Base-by-base conservation (phyloP, 106 monocot species). In the Phalaenopsis aphrodite region DNA sequence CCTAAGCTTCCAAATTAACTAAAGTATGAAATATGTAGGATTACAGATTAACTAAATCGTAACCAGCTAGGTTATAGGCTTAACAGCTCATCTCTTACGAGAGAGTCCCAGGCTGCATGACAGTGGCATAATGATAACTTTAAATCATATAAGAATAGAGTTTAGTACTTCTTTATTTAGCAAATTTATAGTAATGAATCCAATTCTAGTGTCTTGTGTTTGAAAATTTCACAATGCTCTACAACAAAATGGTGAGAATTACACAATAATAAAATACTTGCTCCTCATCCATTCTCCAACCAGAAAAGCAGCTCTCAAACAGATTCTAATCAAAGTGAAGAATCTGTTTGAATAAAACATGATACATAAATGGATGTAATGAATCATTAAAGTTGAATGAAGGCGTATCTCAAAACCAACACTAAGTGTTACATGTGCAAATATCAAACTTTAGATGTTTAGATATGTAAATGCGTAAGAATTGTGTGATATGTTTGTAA, bases 401-500 rank as follows among this genome's bases (percentile, higher is more conserved):
- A 82, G 98, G 98, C 52, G 98, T 93, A 76, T 98, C 98, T 45
- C 94, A 30, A 94, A 83, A 98, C 85, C 55, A 98, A 79, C 80
- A 87, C 87, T 78, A 77, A 98, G 43, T 41, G 94, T 90, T 39
- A 94, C 90, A 71, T 92, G 80, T 65, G 76, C 88, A 73, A 30
- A 30, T 30, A 30, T 30, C 30, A 30, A 30, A 30, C 30, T 30
- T 30, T 0, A 30, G 30, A 30, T 30, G 30, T 30, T 30, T 30
- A 30, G 30, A 30, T 30, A 30, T 30, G 30, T 30, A 30, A 30
- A 30, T 30, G 30, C 30, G 30, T 30, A 30, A 30, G 30, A 30
- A 30, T 30, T 30, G 30, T 30, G 30, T 30, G 30, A 30, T 30
- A 30, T 30, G 30, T 30, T 30, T 30, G 30, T 30, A 30, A 30